Conservation (phyloP, 768 basidiomycete genomes). For the Macrocybe gigantea region DNA sequence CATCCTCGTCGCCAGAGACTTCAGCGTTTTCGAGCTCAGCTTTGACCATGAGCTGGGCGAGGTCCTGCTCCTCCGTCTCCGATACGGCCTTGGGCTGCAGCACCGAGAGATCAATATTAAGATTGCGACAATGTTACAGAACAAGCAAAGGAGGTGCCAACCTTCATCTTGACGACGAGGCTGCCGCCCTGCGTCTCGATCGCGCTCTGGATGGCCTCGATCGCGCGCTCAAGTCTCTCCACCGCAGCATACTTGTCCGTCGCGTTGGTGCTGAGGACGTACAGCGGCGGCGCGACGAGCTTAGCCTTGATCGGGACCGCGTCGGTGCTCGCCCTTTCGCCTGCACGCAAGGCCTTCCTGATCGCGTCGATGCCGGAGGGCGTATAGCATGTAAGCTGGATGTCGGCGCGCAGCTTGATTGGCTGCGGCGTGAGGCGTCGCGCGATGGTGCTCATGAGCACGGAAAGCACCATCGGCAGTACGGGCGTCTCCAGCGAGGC, state of each 20-base stretch:
- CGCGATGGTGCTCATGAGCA: constrained; percentile 81
- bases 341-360: constrained; percentile 83
- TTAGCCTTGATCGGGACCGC: constrained; percentile 96
- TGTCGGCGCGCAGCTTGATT: constrained; percentile 97
- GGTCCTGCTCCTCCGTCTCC: constrained; percentile 95
- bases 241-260: constrained; percentile 97
- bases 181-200: constrained; percentile 85
- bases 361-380: constrained; percentile 97
- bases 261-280: constrained; percentile 92
- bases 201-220: constrained; percentile 80
- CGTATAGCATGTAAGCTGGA: constrained; percentile 94
- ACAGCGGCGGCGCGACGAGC: constrained; percentile 92
- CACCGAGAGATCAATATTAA: background rate
- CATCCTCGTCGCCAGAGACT: constrained; percentile 91
- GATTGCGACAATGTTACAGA: background rate
- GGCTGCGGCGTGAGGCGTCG: constrained; percentile 96
- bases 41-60: constrained; percentile 95
- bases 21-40: constrained; percentile 93
- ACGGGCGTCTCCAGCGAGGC: constrained; percentile 56
- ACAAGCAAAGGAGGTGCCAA: too few relatives aligned
- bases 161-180: constrained; percentile 96
- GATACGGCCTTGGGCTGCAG: constrained; percentile 92
- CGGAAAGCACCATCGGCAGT: constrained; percentile 47
- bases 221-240: constrained; percentile 89
- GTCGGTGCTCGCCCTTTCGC: constrained; percentile 83